Evolutionary conservation across 2,329 filamentous ascomycete species (phyloP), one percentile per base, ranked within the genome.

Genomic region (Sphaerulina musiva): DNA sequence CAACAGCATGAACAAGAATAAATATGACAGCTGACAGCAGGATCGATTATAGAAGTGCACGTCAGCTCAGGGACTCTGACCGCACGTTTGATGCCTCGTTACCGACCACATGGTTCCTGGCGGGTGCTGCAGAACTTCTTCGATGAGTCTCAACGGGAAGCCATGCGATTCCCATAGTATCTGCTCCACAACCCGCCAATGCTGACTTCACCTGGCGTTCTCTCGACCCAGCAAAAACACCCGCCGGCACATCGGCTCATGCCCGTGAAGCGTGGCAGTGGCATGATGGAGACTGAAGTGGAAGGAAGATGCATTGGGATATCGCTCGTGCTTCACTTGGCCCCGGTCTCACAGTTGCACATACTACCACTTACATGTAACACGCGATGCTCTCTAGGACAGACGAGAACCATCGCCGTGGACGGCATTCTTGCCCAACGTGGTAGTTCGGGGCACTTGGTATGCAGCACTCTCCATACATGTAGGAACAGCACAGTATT

Each of bases 181-280:
- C 41, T 20, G n/a, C 42, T 40, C 42, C 48, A 51, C 41, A 51
- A 40, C 26, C 48, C 42, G 41, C 8, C 36, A 11, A 51, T 38
- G 48, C 48, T 51, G 41, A 46, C 41, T 51, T 49, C 20, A 32
- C 48, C 12, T 51, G 32, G 41, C 39, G 41, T 34, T 31, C 44
- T 41, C 42, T 17, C 14, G 48, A 45, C 17, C 48, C 48, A 46
- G 26, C n/a, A 51, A 12, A 7, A 10, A 29, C 14, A 34, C 36
- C 36, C 20, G 20, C 41, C 5, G 6, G 12, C 20, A 43, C 23
- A 20, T 17, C 38, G 11, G 36, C 38, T 38, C n/a, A 49, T 31
- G 47, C 47, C 47, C 47, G 40, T 38, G 29, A 20, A 31, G n/a
- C n/a, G 34, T n/a, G 34, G 12, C 34, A 9, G 3, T n/a, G 4